Evolutionary conservation across 306 rosid genomes (phyloP), one percentile per base, ranked within the genome.

Genomic region (Styphnolobium japonicum): DNA sequence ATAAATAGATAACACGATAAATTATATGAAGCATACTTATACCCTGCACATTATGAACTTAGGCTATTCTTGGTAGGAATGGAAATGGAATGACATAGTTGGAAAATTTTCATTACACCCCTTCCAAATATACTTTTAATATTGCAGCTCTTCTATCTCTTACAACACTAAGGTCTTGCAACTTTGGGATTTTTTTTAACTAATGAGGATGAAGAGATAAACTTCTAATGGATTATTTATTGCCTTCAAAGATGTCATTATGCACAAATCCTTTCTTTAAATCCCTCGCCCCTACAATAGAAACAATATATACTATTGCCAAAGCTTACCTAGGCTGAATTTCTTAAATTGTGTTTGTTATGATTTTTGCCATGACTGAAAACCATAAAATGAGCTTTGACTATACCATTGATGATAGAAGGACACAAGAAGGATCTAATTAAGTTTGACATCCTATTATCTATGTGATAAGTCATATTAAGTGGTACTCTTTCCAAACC

Each of bases 371-470:
- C 86, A 94, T 94, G 98, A 66, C 10, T 56, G 78, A 94, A 94
- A 75, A 91, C 97, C 36, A 88, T 92, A 60, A 91, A 43, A 75
- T 96, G 98, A 85, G 98, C 98, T 5, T 62, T 92, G 67, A 97
- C 93, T n/a, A 89, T 95, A 95, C 97, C 98, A 11, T 78, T 82
- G 87, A 95, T 95, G 98, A 95, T 88, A 6, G 82, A 91, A 83
- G 98, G 98, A 78, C 92, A 29, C 92, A 85, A 86, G 82, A 95
- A 91, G 77, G 94, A 68, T 78, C 71, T 95, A 0, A 95, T 95
- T 19, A 95, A 92, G 73, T 95, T 87, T 86, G 84, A 94, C 51
- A 86, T 94, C 19, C n/a, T n/a, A n/a, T n/a, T n/a, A n/a, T n/a
- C n/a, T n/a, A n/a, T n/a, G n/a, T n/a, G n/a, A n/a, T n/a, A n/a